A percentile compares a stretch with the other conserved stretches of the same genome.
phyloP scores from a whole-genome alignment of 2,329 filamentous ascomycete species.

The Calycina herbarum region DNA sequence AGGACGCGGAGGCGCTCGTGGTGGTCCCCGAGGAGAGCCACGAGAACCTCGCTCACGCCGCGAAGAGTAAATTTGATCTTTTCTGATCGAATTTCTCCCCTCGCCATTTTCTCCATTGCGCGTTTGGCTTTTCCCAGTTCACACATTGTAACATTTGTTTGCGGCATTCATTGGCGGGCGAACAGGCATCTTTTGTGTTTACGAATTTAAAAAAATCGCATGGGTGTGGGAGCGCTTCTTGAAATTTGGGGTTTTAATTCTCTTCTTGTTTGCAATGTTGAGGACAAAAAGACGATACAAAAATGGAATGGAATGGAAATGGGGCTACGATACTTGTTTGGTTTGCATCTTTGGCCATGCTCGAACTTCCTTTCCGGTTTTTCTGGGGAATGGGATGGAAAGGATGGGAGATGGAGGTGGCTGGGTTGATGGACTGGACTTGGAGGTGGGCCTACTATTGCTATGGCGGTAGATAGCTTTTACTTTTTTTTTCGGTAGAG shows the following conservation, averaged over 20 bases:
- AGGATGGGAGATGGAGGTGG: neutral
- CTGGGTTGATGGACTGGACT: neutral
- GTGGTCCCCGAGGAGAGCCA: conserved; percentile 27
- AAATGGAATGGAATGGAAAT: neutral
- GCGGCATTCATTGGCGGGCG: conserved; percentile 29
- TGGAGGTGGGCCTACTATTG: neutral
- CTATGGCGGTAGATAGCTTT: conserved; percentile 3
- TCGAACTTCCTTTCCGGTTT: too few species aligned
- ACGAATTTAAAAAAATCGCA: conserved; percentile 6
- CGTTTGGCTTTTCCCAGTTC: conserved; percentile 11
- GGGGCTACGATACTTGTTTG: too few species aligned
- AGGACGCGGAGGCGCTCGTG: conserved; percentile 6
- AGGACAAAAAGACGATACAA: neutral
- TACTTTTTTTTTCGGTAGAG: neutral
- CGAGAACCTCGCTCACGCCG: conserved; percentile 24
- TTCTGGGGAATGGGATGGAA: neutral
- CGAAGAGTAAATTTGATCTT: conserved; percentile 27
- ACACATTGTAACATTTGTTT: conserved; percentile 33
- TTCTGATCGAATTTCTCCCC: neutral
- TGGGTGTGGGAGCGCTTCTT: conserved; percentile 6
- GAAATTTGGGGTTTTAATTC: neutral
- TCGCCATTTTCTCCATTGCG: conserved; percentile 9
- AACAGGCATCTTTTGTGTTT: conserved; percentile 20
- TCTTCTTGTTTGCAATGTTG: conserved; percentile 2
- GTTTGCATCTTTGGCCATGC: too few species aligned